These are phyloP conservation scores for Tuber magnatum DNA, from an alignment of 495 filamentous ascomycete genomes.

Conservation along the genomic window DNA sequence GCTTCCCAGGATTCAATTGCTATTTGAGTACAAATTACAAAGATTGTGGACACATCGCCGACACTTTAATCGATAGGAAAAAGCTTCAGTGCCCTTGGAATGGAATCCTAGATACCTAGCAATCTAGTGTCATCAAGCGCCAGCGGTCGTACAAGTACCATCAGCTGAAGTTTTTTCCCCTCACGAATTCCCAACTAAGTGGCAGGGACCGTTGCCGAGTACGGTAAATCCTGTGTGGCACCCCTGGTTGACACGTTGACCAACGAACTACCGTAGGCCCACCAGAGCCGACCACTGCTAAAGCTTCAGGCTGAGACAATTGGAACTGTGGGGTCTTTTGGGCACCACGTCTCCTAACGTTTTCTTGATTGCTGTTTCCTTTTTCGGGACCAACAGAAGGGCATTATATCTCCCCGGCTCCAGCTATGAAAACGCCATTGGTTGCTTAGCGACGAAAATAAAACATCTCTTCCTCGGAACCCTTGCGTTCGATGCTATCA, in stretches of 20 bases:
- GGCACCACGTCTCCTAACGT: conserved; percentile 27
- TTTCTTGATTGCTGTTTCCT: conserved; percentile 19
- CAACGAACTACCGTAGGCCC: conserved; percentile 14
- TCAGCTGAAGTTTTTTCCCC: background rate
- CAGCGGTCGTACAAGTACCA: background rate
- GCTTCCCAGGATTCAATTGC: background rate
- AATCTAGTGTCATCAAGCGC: background rate
- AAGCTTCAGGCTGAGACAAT: conserved; percentile 18
- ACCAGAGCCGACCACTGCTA: conserved; percentile 19
- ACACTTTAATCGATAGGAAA: background rate
- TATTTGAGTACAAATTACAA: background rate
- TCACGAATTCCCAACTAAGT: background rate
- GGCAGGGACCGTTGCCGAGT: conserved; percentile 4
- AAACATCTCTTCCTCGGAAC: conserved; percentile 5
- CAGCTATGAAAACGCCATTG: background rate
- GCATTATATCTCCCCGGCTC: conserved; percentile 5
- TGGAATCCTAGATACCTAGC: background rate
- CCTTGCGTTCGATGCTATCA: conserved; percentile 2
- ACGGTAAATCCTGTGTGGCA: conserved; percentile 18
- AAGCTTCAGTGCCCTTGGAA: background rate
- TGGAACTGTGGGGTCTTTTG: conserved; percentile 25
- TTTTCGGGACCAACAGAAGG: conserved; percentile 19
- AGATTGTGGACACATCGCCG: background rate
- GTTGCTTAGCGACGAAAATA: conserved; percentile 21
- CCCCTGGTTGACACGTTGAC: conserved; percentile 35